A percentile compares a stretch with the other conserved stretches of the same genome.
These are phyloP conservation scores for Ascomycota sp. DNA, from an alignment of 2,329 filamentous ascomycete species.

Conservation along the genomic window DNA sequence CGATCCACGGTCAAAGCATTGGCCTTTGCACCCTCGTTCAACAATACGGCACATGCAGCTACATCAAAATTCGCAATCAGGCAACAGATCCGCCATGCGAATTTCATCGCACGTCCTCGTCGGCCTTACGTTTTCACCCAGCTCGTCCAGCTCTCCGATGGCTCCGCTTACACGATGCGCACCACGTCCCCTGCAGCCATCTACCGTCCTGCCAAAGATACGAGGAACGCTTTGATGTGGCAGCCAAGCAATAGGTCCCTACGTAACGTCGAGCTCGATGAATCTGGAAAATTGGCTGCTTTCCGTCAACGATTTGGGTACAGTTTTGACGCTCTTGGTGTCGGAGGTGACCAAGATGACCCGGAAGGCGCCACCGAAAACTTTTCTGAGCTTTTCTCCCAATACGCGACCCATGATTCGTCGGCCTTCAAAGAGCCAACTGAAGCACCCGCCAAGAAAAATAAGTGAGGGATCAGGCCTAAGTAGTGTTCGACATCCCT, in stretches of 20 bases:
- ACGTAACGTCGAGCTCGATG: constrained; percentile 79
- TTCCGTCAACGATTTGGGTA: constrained; percentile 74
- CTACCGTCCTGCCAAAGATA: constrained; percentile 52
- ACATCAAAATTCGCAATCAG: no score
- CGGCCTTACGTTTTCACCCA: constrained; percentile 96
- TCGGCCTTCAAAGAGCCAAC: constrained; percentile 3
- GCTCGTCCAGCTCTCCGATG: constrained; percentile 79
- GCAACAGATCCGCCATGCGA: constrained; percentile 45
- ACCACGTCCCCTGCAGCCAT: constrained; percentile 51
- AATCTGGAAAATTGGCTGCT: constrained; percentile 71
- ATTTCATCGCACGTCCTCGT: constrained; percentile 70
- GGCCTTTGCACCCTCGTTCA: no score
- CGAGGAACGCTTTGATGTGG: constrained; percentile 77
- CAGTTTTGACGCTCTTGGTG: constrained; percentile 49
- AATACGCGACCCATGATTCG: constrained; percentile 23
- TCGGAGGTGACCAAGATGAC: constrained; percentile 10
- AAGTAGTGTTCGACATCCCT: no score
- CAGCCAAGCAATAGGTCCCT: constrained; percentile 68
- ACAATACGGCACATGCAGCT: no score
- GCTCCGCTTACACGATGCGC: constrained; percentile 61
- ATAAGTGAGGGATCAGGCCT: constrained; percentile 8
- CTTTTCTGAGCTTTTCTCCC: constrained; percentile 30
- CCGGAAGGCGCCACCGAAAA: constrained; percentile 11
- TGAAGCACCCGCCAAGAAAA: constrained; percentile 18
- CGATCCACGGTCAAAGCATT: background rate